These are phyloP conservation scores for Exophiala alcalophila DNA, from an alignment of 2,329 filamentous ascomycete species.

Conservation along the genomic window DNA sequence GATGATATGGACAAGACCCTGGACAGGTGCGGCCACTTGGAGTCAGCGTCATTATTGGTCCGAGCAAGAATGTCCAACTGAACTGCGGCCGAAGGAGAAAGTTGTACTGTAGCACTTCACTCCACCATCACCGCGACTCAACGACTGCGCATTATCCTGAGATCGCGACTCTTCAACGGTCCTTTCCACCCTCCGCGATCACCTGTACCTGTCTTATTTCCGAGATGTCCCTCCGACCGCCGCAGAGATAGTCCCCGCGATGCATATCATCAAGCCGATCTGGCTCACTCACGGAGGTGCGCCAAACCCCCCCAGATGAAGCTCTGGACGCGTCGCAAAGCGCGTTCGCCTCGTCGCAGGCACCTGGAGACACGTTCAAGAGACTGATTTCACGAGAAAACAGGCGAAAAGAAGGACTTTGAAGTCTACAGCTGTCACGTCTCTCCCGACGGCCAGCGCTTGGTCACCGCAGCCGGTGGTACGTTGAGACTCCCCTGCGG, in stretches of 20 bases:
- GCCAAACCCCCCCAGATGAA: conserved; percentile 30
- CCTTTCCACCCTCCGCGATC: background rate
- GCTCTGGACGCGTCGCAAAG: conserved; percentile 22
- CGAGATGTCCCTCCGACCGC: conserved; percentile 17
- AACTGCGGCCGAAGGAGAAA: too few relatives aligned
- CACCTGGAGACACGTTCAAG: background rate
- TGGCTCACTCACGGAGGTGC: conserved; percentile 92
- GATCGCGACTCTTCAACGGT: background rate
- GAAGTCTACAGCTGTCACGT: conserved; percentile 98
- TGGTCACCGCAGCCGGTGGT: conserved; percentile 93
- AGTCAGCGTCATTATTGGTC: too few relatives aligned
- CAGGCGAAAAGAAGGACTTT: conserved; percentile 94
- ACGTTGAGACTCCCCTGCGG: conserved; percentile 34
- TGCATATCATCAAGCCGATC: conserved; percentile 89
- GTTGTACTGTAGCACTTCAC: too few relatives aligned
- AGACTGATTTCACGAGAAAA: conserved; percentile 23
- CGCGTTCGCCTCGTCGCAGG: conserved; percentile 23
- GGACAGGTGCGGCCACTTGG: too few relatives aligned
- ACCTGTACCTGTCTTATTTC: background rate
- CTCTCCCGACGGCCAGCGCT: conserved; percentile 84
- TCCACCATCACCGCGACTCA: background rate
- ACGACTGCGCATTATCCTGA: background rate
- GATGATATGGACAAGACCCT: too few relatives aligned
- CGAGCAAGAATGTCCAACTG: too few relatives aligned
- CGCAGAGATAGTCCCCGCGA: conserved; percentile 37